A percentile compares a stretch with the other conserved stretches of the same genome.
Conservation (phyloP, 108 stramenopile genomes). For the Chaetoceros tenuissimus region DNA sequence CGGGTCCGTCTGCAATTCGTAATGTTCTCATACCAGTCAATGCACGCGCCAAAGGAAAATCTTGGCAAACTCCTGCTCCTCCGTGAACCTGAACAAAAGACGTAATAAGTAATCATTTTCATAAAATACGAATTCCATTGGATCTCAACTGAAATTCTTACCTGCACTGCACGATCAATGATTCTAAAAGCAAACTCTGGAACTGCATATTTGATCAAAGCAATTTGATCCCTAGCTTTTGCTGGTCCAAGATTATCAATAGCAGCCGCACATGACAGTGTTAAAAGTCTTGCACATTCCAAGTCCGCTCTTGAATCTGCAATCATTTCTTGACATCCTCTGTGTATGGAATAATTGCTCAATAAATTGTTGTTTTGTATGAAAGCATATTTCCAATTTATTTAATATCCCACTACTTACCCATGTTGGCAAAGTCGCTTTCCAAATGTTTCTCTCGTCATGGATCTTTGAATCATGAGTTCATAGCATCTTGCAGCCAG, state of each 20-base stretch:
- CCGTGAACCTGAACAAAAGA: slow-evolving; percentile 61
- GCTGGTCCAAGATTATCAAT: slow-evolving; percentile 57
- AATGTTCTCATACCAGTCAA: slow-evolving; percentile 78
- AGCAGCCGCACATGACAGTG: slow-evolving; percentile 55
- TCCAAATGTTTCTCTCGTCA: slow-evolving; percentile 69
- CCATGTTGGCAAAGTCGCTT: slow-evolving; percentile 71
- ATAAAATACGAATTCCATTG: not conserved
- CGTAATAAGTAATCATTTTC: slow-evolving; percentile 18
- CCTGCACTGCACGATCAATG: slow-evolving; percentile 88
- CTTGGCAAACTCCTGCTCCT: slow-evolving; percentile 85
- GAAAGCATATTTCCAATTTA: not conserved
- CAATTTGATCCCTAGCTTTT: slow-evolving; percentile 61
- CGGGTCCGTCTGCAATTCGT: slow-evolving; percentile 95
- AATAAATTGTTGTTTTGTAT: not conserved
- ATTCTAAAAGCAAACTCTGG: slow-evolving; percentile 62
- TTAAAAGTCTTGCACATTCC: slow-evolving; percentile 68
- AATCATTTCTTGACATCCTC: slow-evolving; percentile 66
- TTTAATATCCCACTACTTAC: too few species aligned
- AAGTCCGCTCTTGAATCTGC: slow-evolving; percentile 72
- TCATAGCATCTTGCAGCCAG: slow-evolving; percentile 78
- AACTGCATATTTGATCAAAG: slow-evolving; percentile 84
- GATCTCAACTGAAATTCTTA: slow-evolving; percentile 1
- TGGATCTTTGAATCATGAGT: slow-evolving; percentile 66
- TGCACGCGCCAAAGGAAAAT: slow-evolving; percentile 65
- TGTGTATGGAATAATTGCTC: not conserved